Evolutionary conservation across 2,329 filamentous ascomycete genomes (phyloP).

Genomic region (Aspergillus ochraceoroseus): DNA sequence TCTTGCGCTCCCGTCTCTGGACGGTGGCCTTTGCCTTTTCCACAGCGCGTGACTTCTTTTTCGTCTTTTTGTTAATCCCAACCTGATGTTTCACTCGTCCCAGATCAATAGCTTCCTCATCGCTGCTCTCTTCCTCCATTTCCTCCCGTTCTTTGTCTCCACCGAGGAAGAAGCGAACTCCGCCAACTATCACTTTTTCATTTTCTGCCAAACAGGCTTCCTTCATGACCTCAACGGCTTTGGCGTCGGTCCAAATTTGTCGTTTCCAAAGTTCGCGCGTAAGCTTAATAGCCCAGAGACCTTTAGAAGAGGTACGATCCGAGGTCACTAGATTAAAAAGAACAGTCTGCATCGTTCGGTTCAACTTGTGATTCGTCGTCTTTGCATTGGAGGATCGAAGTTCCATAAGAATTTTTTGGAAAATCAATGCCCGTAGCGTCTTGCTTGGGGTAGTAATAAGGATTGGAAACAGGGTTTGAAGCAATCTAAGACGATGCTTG

Average conservation of each 20-base stretch:
- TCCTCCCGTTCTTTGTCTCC: slow-evolving; percentile 95
- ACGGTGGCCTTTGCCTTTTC: slow-evolving; percentile 77
- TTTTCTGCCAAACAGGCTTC: slow-evolving; percentile 84
- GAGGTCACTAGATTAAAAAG: slow-evolving; percentile 86
- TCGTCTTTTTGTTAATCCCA: slow-evolving; percentile 93
- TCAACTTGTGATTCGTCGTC: slow-evolving; percentile 83
- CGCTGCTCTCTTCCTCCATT: slow-evolving; percentile 79
- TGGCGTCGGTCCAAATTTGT: slow-evolving; percentile 91
- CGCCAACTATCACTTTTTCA: slow-evolving; percentile 83
- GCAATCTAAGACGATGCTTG: slow-evolving; percentile 46
- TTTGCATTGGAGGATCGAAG: slow-evolving; percentile 83
- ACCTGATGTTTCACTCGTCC: slow-evolving; percentile 76
- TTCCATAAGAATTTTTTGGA: slow-evolving; percentile 88
- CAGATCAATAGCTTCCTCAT: slow-evolving; percentile 70
- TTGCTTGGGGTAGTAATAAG: slow-evolving; percentile 91
- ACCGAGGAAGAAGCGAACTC: slow-evolving; percentile 89
- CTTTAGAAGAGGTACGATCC: slow-evolving; percentile 77
- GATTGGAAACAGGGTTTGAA: slow-evolving; percentile 92
- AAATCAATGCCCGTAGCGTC: slow-evolving; percentile 73
- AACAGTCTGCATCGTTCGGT: slow-evolving; percentile 86
- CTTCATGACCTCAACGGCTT: slow-evolving; percentile 97
- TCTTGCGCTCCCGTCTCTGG: slow-evolving; percentile 79
- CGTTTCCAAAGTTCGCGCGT: slow-evolving; percentile 94
- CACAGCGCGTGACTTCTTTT: slow-evolving; percentile 74
- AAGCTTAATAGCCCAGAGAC: slow-evolving; percentile 92